A percentile compares a stretch with the other conserved stretches of the same genome.
Evolutionary conservation across 495 filamentous ascomycete species (phyloP).

Genomic region (Lasiosphaeriaceae sp.): DNA sequence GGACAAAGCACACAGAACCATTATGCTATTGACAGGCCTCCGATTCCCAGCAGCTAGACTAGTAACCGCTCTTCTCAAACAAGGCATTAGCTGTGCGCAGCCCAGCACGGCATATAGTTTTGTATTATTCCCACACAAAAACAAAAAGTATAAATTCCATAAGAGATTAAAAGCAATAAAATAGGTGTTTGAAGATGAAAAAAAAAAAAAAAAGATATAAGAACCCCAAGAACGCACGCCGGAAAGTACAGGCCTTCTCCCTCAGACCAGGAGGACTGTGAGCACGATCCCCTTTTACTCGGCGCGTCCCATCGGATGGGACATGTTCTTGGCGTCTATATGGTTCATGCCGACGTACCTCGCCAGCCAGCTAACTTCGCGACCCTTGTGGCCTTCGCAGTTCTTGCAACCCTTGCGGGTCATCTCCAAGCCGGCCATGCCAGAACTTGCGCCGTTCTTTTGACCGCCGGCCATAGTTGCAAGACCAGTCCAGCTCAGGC

Average conservation of each 20-base stretch:
- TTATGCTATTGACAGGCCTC: too few relatives aligned
- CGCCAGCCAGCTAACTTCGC: constrained; percentile 27
- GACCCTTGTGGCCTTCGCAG: constrained; percentile 21
- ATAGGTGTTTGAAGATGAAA: neutral
- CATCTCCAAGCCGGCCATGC: constrained; percentile 27
- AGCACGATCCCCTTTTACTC: neutral
- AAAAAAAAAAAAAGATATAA: neutral
- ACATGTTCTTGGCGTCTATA: neutral
- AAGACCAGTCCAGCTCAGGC: constrained; percentile 36
- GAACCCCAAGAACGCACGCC: too few relatives aligned
- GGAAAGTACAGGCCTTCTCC: too few relatives aligned
- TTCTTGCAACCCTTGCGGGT: constrained; percentile 24
- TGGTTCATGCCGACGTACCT: constrained; percentile 14
- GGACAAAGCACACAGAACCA: too few relatives aligned
- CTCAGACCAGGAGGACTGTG: too few relatives aligned
- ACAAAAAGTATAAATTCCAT: too few relatives aligned
- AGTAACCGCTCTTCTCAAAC: neutral
- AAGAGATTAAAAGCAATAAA: neutral
- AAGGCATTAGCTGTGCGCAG: too few relatives aligned
- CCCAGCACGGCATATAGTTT: too few relatives aligned
- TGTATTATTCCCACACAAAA: neutral
- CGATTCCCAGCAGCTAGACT: neutral
- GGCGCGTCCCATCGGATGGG: neutral
- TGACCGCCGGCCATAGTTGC: constrained; percentile 17
- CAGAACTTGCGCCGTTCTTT: constrained; percentile 23